phyloP scores from a whole-genome alignment of 768 basidiomycete species.

The Lactarius indigo region DNA sequence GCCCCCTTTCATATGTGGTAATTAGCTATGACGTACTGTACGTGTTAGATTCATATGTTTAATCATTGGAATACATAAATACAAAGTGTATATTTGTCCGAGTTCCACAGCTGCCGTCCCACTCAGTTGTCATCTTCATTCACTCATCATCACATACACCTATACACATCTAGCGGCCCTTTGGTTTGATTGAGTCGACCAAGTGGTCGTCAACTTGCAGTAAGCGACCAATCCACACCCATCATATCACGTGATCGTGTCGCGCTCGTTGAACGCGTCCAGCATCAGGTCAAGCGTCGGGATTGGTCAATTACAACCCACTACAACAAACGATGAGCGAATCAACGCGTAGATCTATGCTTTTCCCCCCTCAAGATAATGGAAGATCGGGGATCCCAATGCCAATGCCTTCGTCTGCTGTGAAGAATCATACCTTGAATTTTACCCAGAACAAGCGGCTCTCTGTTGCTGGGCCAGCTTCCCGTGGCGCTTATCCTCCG shows the following conservation, averaged over 20 bases:
- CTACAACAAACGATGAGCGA: slow-evolving; percentile 12
- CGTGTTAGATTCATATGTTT: no score
- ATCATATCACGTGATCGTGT: slow-evolving; percentile 16
- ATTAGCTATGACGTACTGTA: no score
- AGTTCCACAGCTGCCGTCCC: no score
- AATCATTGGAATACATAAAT: no score
- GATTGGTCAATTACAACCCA: neutral
- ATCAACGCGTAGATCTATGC: neutral
- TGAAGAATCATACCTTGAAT: slow-evolving; percentile 50
- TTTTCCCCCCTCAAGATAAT: slow-evolving; percentile 28
- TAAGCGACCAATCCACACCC: no score
- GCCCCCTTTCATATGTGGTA: neutral
- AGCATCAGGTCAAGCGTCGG: neutral
- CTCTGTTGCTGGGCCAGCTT: slow-evolving; percentile 75
- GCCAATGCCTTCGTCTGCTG: slow-evolving; percentile 50
- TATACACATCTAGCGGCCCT: no score
- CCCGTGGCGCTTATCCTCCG: slow-evolving; percentile 51
- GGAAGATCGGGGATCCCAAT: slow-evolving; percentile 66
- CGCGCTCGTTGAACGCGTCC: slow-evolving; percentile 3
- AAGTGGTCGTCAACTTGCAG: no score
- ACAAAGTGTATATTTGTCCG: no score
- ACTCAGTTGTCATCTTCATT: no score
- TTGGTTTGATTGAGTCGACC: no score
- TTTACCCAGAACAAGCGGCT: slow-evolving; percentile 49
- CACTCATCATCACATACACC: no score